These are phyloP conservation scores for Zygosaccharomyces siamensis DNA, from an alignment of 805 yeast genomes.

Conservation along the genomic window DNA sequence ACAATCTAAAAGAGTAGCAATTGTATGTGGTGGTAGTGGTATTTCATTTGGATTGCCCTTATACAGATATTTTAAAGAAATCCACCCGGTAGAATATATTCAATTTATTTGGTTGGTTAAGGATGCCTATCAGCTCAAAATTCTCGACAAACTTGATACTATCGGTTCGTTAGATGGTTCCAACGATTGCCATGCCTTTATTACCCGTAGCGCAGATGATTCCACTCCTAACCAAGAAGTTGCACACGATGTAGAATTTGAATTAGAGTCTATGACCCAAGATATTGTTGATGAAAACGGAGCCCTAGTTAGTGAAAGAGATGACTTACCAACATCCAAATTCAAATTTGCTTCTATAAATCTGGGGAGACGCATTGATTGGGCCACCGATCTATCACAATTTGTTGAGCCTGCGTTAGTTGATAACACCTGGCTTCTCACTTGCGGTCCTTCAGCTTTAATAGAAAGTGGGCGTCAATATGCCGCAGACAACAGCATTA, in stretches of 20 bases:
- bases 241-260: slow-evolving; percentile 18
- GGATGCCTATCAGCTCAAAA: slow-evolving; percentile 43
- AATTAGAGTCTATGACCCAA: slow-evolving; percentile 13
- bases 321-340: background rate
- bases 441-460: slow-evolving; percentile 31
- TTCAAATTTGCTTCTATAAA: slow-evolving; percentile 18
- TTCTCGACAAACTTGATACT: slow-evolving; percentile 30
- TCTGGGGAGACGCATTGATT: slow-evolving; percentile 25
- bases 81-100: slow-evolving; percentile 25
- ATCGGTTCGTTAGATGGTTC: slow-evolving; percentile 6
- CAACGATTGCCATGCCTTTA: slow-evolving; percentile 15
- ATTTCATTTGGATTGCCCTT: slow-evolving; percentile 58
- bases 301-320: slow-evolving; percentile 8
- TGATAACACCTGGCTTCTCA: slow-evolving; percentile 27
- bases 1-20: slow-evolving; percentile 46
- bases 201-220: slow-evolving; percentile 13
- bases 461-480: slow-evolving; percentile 19
- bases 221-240: slow-evolving; percentile 4
- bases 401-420: slow-evolving; percentile 16
- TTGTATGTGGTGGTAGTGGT: slow-evolving; percentile 73
- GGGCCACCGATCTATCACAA: slow-evolving; percentile 25
- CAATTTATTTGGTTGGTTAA: slow-evolving; percentile 53
- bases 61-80: slow-evolving; percentile 34
- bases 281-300: slow-evolving; percentile 20
- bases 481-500: slow-evolving; percentile 19